phyloP scores from a whole-genome alignment of 352 stramenopile genomes.

The Phytophthora agathidicida region DNA sequence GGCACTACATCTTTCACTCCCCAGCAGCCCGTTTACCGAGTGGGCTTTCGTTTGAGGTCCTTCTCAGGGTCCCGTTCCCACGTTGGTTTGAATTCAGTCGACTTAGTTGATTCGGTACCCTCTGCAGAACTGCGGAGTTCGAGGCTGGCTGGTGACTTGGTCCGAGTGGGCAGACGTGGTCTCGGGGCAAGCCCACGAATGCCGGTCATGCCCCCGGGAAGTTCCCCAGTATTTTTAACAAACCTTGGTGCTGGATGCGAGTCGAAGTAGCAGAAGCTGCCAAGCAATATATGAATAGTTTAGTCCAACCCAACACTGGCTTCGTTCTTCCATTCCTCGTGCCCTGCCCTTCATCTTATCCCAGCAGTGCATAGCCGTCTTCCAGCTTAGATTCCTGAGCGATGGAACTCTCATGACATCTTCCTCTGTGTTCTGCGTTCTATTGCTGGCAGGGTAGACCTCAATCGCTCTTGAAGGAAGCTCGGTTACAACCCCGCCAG shows the following conservation, averaged over 20 bases:
- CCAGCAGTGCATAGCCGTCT: neutral
- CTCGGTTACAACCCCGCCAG: slow-evolving; percentile 14
- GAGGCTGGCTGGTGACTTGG: too few relatives aligned
- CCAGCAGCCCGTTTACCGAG: too few relatives aligned
- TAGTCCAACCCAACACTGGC: neutral
- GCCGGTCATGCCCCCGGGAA: too few relatives aligned
- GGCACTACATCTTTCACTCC: too few relatives aligned
- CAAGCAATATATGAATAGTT: slow-evolving; percentile 34
- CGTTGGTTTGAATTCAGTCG: too few relatives aligned
- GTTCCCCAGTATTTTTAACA: neutral
- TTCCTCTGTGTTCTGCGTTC: slow-evolving; percentile 31
- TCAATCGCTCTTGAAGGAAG: neutral
- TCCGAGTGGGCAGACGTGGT: too few relatives aligned
- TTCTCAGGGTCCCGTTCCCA: too few relatives aligned
- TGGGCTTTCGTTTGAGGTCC: too few relatives aligned
- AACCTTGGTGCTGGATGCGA: neutral
- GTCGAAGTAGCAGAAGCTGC: slow-evolving; percentile 6
- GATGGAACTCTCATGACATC: slow-evolving; percentile 24
- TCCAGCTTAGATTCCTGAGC: slow-evolving; percentile 12
- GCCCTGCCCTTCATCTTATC: slow-evolving; percentile 29
- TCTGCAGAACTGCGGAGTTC: too few relatives aligned
- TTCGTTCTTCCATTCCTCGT: slow-evolving; percentile 10
- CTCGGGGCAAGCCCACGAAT: too few relatives aligned
- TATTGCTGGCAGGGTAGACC: slow-evolving; percentile 34
- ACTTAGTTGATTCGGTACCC: too few relatives aligned